These are phyloP conservation scores for Sugiyamaella sp. DNA, from an alignment of 1,139 yeast species.

Conservation along the genomic window DNA sequence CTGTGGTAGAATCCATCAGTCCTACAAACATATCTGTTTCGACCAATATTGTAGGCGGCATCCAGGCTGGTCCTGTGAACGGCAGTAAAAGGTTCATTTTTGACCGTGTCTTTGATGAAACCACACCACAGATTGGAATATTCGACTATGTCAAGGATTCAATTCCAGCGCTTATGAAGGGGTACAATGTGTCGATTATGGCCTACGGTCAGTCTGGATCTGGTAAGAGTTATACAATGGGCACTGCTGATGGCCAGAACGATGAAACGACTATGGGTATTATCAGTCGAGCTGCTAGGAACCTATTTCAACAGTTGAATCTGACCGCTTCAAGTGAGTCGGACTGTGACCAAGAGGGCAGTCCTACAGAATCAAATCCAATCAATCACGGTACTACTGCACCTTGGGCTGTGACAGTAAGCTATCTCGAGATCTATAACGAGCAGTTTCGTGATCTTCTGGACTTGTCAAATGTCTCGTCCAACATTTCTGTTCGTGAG, in stretches of 20 bases:
- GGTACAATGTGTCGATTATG: constrained; percentile 40
- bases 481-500: constrained; percentile 31
- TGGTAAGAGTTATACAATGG: constrained; percentile 43
- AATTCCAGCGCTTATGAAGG: constrained; percentile 29
- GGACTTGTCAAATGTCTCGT: constrained; percentile 28
- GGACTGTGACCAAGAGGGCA: background rate
- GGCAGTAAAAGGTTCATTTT: constrained; percentile 29
- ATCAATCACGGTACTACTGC: background rate
- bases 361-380: background rate
- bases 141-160: constrained; percentile 30
- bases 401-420: constrained; percentile 31
- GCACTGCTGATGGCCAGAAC: constrained; percentile 31
- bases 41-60: constrained; percentile 15
- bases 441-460: constrained; percentile 67
- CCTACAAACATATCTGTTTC: constrained; percentile 16
- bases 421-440: constrained; percentile 64
- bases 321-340: background rate
- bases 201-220: constrained; percentile 44
- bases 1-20: constrained; percentile 18
- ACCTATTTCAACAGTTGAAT: constrained; percentile 26
- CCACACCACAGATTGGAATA: constrained; percentile 32
- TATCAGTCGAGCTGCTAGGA: constrained; percentile 30
- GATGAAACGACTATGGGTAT: constrained; percentile 29
- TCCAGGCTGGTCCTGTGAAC: constrained; percentile 10
- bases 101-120: constrained; percentile 33